phyloP scores from a whole-genome alignment of 192 early-diverging fungal species.

The Umbelopsis sp. region DNA sequence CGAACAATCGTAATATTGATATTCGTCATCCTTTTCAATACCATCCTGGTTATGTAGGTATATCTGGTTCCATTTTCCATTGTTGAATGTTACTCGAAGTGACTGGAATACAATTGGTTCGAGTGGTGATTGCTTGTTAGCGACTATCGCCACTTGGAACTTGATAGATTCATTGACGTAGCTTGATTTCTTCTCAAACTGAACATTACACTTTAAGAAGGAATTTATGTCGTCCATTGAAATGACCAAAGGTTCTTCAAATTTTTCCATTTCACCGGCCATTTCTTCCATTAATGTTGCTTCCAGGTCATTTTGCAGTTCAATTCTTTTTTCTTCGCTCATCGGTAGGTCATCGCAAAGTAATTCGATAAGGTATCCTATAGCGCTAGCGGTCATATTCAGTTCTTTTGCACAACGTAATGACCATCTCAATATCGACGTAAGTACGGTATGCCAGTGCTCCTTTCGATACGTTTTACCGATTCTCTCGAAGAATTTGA shows the following conservation, averaged over 20 bases:
- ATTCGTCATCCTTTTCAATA: neutral
- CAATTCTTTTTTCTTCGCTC: slow-evolving; percentile 29
- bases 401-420: slow-evolving; percentile 73
- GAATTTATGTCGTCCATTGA: slow-evolving; percentile 68
- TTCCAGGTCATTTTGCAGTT: slow-evolving; percentile 46
- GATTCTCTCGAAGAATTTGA: slow-evolving; percentile 88
- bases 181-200: slow-evolving; percentile 45
- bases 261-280: slow-evolving; percentile 28
- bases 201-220: slow-evolving; percentile 56
- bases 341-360: slow-evolving; percentile 46
- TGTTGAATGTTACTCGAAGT: slow-evolving; percentile 62
- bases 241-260: slow-evolving; percentile 34
- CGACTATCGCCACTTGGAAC: slow-evolving; percentile 63
- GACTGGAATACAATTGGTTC: slow-evolving; percentile 46
- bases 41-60: slow-evolving; percentile 41
- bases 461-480: slow-evolving; percentile 90
- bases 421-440: slow-evolving; percentile 65
- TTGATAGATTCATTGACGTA: slow-evolving; percentile 58
- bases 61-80: slow-evolving; percentile 58
- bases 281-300: slow-evolving; percentile 32
- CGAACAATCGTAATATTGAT: neutral
- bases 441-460: slow-evolving; percentile 72
- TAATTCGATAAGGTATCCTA: slow-evolving; percentile 77
- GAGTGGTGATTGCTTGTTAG: slow-evolving; percentile 48
- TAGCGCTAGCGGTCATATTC: slow-evolving; percentile 57